Evolutionary conservation across 495 filamentous ascomycete genomes (phyloP).

Genomic region (Aspergillus heteromorphus): DNA sequence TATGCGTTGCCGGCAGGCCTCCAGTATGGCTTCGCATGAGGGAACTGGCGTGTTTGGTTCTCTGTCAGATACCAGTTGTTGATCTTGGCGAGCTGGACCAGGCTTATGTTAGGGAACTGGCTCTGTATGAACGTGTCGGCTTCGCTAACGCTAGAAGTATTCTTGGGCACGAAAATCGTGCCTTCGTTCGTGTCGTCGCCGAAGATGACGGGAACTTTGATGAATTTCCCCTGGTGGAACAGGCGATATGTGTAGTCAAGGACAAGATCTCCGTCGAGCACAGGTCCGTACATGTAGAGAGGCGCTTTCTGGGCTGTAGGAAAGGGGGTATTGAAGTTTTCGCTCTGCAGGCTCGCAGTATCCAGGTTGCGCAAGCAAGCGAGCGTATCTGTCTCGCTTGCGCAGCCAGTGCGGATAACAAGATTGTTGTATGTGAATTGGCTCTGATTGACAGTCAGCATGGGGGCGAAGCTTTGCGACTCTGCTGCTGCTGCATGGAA

Average conservation of each 20-base stretch:
- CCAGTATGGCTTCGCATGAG: slow-evolving; percentile 48
- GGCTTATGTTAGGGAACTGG: slow-evolving; percentile 57
- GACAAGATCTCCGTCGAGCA: slow-evolving; percentile 55
- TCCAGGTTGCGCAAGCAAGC: slow-evolving; percentile 53
- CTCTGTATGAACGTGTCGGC: slow-evolving; percentile 51
- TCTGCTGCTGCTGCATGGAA: slow-evolving; percentile 63
- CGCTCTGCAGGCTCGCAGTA: slow-evolving; percentile 41
- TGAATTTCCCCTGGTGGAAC: slow-evolving; percentile 54
- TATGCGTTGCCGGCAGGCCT: slow-evolving; percentile 57
- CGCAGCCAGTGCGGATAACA: slow-evolving; percentile 51
- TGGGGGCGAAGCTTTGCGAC: slow-evolving; percentile 58
- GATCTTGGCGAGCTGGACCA: slow-evolving; percentile 48
- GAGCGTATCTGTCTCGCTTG: slow-evolving; percentile 40
- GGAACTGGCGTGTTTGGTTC: slow-evolving; percentile 36
- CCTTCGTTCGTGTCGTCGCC: slow-evolving; percentile 71
- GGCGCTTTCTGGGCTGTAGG: slow-evolving; percentile 45
- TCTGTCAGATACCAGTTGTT: slow-evolving; percentile 53
- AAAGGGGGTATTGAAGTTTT: slow-evolving; percentile 50
- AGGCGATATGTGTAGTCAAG: slow-evolving; percentile 54
- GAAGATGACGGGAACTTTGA: slow-evolving; percentile 64
- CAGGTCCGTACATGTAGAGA: slow-evolving; percentile 55
- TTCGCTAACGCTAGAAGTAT: slow-evolving; percentile 39
- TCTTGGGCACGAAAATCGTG: slow-evolving; percentile 53
- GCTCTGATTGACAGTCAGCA: slow-evolving; percentile 52
- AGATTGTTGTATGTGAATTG: slow-evolving; percentile 64